phyloP scores from a whole-genome alignment of 2,329 filamentous ascomycete genomes.

The Pleoardoris graminearum region DNA sequence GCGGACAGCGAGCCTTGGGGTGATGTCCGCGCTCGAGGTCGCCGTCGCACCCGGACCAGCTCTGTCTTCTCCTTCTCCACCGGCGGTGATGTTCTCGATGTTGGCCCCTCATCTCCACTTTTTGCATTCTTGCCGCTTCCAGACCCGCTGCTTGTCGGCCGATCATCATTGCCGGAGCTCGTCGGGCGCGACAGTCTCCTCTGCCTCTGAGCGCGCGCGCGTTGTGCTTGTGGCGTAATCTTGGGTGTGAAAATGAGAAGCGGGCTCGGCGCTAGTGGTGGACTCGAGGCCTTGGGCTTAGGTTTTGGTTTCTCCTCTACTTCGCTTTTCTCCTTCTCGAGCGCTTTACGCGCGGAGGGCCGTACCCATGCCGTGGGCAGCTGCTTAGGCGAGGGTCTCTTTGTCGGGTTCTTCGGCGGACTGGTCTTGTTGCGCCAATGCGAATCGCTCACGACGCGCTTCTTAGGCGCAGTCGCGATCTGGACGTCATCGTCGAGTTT shows the following conservation, averaged over 20 bases:
- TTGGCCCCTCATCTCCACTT: conserved; percentile 21
- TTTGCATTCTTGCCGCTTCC: conserved; percentile 28
- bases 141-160: conserved; percentile 40
- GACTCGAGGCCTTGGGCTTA: conserved; percentile 19
- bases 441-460: conserved; percentile 89
- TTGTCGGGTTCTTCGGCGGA: conserved; percentile 35
- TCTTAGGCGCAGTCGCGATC: conserved; percentile 72
- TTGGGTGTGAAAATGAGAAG: conserved; percentile 33
- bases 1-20: conserved; percentile 38
- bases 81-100: conserved; percentile 26
- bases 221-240: conserved; percentile 34
- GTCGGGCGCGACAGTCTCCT: conserved; percentile 35
- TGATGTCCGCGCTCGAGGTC: conserved; percentile 34
- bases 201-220: conserved; percentile 25
- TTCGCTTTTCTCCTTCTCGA: not conserved
- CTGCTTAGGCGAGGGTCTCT: conserved; percentile 38
- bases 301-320: conserved; percentile 11
- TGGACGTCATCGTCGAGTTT: conserved; percentile 51
- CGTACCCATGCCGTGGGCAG: conserved; percentile 46
- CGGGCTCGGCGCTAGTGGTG: conserved; percentile 23
- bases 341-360: conserved; percentile 31
- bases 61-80: conserved; percentile 25
- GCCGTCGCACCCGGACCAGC: conserved; percentile 34
- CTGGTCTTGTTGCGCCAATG: conserved; percentile 72
- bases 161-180: conserved; percentile 37